Evolutionary conservation across 352 stramenopile genomes (phyloP), one percentile per base, ranked within the genome.

Genomic region (Pythium plurisporium): DNA sequence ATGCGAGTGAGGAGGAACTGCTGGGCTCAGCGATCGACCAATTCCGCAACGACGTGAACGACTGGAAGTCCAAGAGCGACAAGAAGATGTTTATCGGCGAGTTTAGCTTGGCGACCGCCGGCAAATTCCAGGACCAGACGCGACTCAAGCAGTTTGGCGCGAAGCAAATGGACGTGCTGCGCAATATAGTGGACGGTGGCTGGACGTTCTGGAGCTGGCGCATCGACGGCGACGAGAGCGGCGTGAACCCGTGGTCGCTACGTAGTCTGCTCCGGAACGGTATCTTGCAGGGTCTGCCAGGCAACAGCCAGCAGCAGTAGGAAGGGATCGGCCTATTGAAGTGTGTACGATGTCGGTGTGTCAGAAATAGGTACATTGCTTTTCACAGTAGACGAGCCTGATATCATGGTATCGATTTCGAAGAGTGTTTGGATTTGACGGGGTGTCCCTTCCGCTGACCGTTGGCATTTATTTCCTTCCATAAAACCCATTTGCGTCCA

Each of bases 191-290:
- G 0, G 66, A 67, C 14, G 81, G 72, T n/a, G 78, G 81, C n/a
- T 91, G 67, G 65, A 74, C 81, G 10, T 91, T 86, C 67, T 91
- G 81, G 81, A 80, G 69, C 53, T 89, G 81, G 81, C 74, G 75
- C 29, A 73, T 88, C 42, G 77, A 86, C 26, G 81, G 69, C 26
- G 81, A 89, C 36, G 76, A 89, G 52, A 73, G 57, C 0, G 69
- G 69, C 2, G 59, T 75, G 56, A 82, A 89, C 41, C 76, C 70
- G 50, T 91, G 79, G 80, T 89, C 78, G 26, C 67, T 88, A 47
- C 74, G 76, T 11, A 77, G 62, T 27, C 59, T 89, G 42, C 41
- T 91, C 20, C 76, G 76, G 23, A 71, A 86, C 45, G 47, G 41
- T 17, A 46, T 64, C 37, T 69, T 69, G 49, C 12, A 23, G 20